Evolutionary conservation across 495 filamentous ascomycete genomes (phyloP), one percentile per base, ranked within the genome.

Genomic region (Bathelium albidoporum): DNA sequence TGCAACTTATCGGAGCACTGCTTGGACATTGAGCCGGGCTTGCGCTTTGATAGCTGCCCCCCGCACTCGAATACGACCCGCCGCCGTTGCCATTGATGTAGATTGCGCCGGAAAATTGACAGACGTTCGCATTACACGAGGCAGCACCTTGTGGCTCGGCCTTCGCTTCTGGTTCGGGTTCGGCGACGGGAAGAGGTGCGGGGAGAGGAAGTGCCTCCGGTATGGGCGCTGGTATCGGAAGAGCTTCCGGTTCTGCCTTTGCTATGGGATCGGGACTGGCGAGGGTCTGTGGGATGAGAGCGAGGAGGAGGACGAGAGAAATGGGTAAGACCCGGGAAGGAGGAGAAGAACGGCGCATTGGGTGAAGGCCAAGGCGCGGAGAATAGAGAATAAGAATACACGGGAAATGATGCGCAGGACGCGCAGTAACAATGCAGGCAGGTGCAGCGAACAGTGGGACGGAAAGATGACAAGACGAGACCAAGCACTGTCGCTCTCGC

Each of bases 1-100:
- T 59, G 62, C 74, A 76, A 59, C 68, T 68, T 59, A 69, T n/a
- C 9, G 72, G 68, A 29, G 73, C 68, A 41, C 69, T 62, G 53
- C 58, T 60, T 0, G 74, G 74, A 61, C 74, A 76, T 59, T 68
- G 55, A 24, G 72, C 71, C 36, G 68, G 61, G 26, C 49, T 62
- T 31, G 68, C 66, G 18, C 45, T 29, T 10, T 66, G 59, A 26
- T 61, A 59, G 58, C 59, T 59, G 60, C 31, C 29, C 10, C 29
- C 31, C 9, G 5, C 12, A 45, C 20, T 26, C 49, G 20, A 29
- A 29, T 55, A 55, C 16, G 58, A 2, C 18, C 26, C 22, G 52
- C 69, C 69, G 52, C 69, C 69, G 59, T 70, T 62, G 22, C 65
- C 66, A 31, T 64, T 52, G 58, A 75, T 32, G 16, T 64, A 53